Evolutionary conservation across 106 monocot species (phyloP).

Genomic region (Apostasia shenzhenica): DNA sequence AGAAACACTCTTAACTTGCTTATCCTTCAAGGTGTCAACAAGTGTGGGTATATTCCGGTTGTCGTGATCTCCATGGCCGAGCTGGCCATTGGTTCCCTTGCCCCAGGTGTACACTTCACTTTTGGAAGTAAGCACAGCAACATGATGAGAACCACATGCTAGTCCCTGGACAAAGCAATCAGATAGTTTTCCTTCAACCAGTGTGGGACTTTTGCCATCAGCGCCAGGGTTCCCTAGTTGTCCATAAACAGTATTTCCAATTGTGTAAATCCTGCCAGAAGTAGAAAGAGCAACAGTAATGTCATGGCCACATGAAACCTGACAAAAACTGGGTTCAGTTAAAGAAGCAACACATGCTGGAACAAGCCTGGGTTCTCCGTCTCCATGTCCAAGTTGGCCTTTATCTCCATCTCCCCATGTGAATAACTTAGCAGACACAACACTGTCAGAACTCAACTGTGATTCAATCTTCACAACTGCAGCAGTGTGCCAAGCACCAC

Average conservation of each 20-base stretch:
- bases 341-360: conserved; percentile 35
- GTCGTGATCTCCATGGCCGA: conserved; percentile 39
- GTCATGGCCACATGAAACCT: conserved; percentile 44
- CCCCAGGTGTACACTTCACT: conserved; percentile 52
- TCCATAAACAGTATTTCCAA: conserved; percentile 38
- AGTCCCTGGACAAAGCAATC: conserved; percentile 26
- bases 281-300: conserved; percentile 32
- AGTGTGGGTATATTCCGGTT: conserved; percentile 32
- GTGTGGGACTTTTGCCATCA: conserved; percentile 31
- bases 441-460: conserved; percentile 15
- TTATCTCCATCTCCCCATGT: conserved; percentile 60
- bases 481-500: conserved; percentile 55
- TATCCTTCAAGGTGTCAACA: conserved; percentile 36
- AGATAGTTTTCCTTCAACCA: conserved; percentile 22
- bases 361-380: conserved; percentile 20
- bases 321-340: conserved; percentile 28
- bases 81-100: conserved; percentile 35
- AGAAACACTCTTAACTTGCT: conserved; percentile 43
- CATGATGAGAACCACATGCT: conserved; percentile 42
- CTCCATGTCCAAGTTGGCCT: conserved; percentile 44
- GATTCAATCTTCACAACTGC: conserved; percentile 33
- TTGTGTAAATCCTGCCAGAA: conserved; percentile 33
- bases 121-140: conserved; percentile 39
- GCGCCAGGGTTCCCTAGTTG: conserved; percentile 34
- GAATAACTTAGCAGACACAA: conserved; percentile 22